Percentiles rank a stretch among this genome's conserved stretches.
phyloP scores from a whole-genome alignment of 352 stramenopile genomes.

The Blastocystis sp. region DNA sequence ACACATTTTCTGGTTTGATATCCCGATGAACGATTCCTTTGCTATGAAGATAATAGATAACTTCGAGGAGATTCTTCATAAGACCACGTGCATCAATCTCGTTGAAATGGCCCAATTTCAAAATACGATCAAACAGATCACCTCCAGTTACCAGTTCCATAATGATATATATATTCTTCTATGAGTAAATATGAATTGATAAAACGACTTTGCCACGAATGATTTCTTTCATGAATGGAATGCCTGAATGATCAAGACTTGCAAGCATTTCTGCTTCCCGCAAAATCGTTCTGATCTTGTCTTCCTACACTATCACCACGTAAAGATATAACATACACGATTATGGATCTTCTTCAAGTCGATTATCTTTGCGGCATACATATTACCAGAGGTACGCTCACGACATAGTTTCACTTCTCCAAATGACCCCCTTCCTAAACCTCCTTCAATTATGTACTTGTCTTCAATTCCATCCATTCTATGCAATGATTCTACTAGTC shows the following conservation, averaged over 20 bases:
- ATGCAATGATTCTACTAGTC: not conserved
- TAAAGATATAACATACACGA: not conserved
- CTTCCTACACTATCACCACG: conserved; percentile 10
- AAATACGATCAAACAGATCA: conserved; percentile 84
- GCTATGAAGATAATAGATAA: conserved; percentile 80
- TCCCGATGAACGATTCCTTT: conserved; percentile 84
- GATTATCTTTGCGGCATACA: conserved; percentile 73
- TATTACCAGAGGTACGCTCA: conserved; percentile 69
- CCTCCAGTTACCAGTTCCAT: conserved; percentile 75
- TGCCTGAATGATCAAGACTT: conserved; percentile 69
- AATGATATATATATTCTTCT: conserved; percentile 72
- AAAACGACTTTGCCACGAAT: not conserved
- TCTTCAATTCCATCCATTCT: conserved; percentile 66
- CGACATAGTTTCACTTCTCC: conserved; percentile 70
- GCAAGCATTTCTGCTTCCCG: conserved; percentile 72
- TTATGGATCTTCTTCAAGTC: conserved; percentile 71
- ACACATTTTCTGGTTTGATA: conserved; percentile 83
- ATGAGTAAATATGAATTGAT: conserved; percentile 15
- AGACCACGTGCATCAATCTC: conserved; percentile 86
- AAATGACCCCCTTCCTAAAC: conserved; percentile 70
- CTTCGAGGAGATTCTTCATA: conserved; percentile 73
- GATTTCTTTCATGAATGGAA: conserved; percentile 65
- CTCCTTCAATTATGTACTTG: conserved; percentile 70
- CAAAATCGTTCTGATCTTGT: conserved; percentile 69
- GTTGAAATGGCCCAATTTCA: conserved; percentile 84